Conservation (phyloP, 129 eudicot species). For the Cynara cardunculus region DNA sequence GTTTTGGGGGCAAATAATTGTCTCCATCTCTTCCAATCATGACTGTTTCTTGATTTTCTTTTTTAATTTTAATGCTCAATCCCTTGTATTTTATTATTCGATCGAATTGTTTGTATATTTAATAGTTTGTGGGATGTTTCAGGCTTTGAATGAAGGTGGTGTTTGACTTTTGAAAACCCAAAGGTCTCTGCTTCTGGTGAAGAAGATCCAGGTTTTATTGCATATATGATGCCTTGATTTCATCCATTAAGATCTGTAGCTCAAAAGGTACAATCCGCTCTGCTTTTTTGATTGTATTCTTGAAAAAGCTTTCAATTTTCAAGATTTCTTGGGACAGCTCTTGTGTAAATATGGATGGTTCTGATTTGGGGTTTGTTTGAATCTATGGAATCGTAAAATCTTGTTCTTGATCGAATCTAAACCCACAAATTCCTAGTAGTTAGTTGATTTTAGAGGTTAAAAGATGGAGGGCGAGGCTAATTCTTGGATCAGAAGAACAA, state of each 20-base stretch:
- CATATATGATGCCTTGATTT: constrained; percentile 13
- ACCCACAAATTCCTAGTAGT: not conserved
- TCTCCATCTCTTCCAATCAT: constrained; percentile 25
- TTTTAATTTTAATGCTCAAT: not conserved
- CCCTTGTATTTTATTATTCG: constrained; percentile 9
- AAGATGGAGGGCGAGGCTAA: constrained; percentile 64
- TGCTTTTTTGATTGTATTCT: constrained; percentile 15
- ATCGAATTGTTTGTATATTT: constrained; percentile 7
- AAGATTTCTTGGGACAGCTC: constrained; percentile 5
- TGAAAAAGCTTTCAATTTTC: constrained; percentile 14
- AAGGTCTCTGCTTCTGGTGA: constrained; percentile 12
- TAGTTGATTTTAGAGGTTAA: constrained; percentile 12
- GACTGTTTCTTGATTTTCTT: constrained; percentile 28
- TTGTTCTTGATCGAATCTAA: not conserved
- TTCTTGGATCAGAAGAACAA: constrained; percentile 92
- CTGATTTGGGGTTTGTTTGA: constrained; percentile 16
- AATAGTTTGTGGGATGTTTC: constrained; percentile 24
- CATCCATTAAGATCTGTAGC: constrained; percentile 17
- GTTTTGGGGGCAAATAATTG: constrained; percentile 26
- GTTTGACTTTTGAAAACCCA: constrained; percentile 28
- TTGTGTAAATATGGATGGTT: not conserved
- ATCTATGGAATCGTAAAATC: constrained; percentile 11
- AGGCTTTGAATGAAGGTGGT: constrained; percentile 27
- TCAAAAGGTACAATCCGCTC: constrained; percentile 12
- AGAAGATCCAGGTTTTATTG: constrained; percentile 11